phyloP scores from a whole-genome alignment of 371 early-diverging fungal genomes.

The Syncephalastrum sp. region DNA sequence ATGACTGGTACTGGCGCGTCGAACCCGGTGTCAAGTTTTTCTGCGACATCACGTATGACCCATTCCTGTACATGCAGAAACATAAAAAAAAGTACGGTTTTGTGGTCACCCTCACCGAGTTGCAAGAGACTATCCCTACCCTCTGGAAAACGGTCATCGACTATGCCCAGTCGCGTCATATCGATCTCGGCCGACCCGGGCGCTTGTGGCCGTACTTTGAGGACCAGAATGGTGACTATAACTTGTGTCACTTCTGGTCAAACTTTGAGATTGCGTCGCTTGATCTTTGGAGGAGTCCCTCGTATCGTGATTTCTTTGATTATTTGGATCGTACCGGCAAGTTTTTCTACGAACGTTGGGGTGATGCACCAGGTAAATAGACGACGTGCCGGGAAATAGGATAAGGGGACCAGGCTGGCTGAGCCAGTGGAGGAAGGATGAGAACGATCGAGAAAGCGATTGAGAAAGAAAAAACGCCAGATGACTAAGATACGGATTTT shows the following conservation, averaged over 20 bases:
- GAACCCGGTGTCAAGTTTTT: constrained; percentile 83
- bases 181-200: constrained; percentile 36
- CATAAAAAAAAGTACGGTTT: constrained; percentile 78
- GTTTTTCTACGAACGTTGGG: constrained; percentile 73
- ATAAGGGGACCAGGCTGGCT: neutral
- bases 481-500: neutral
- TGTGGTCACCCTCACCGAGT: constrained; percentile 72
- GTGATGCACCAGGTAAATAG: constrained; percentile 60
- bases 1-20: constrained; percentile 90
- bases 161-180: constrained; percentile 48
- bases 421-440: neutral
- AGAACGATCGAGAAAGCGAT: neutral
- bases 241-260: constrained; percentile 87
- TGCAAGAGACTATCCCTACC: constrained; percentile 71
- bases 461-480: neutral
- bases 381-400: neutral
- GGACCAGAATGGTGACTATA: constrained; percentile 47
- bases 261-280: constrained; percentile 93
- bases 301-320: constrained; percentile 61
- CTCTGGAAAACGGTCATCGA: constrained; percentile 66
- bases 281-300: constrained; percentile 71
- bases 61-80: constrained; percentile 75
- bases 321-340: constrained; percentile 65
- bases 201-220: constrained; percentile 43
- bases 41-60: constrained; percentile 86